phyloP scores from a whole-genome alignment of 176 grass and related monocot species.

The Cenchrus fungigraminus region DNA sequence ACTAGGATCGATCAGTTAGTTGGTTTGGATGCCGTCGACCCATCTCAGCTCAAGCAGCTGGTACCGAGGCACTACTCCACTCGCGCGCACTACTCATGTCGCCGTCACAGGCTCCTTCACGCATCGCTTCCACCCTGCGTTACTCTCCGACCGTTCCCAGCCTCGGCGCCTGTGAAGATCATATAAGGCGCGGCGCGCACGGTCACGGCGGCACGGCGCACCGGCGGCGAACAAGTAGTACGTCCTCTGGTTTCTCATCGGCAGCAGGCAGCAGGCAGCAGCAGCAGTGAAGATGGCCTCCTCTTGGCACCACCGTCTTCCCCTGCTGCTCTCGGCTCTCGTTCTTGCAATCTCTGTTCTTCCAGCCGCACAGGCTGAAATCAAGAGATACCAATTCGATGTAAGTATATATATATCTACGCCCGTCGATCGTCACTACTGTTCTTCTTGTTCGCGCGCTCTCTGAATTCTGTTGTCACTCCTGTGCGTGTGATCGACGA shows the following conservation, averaged over 20 bases:
- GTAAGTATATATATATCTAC: constrained; percentile 37
- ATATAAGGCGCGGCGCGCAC: background rate
- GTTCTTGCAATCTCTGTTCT: constrained; percentile 18
- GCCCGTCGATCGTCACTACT: background rate
- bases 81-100: constrained; percentile 22
- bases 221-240: constrained; percentile 9
- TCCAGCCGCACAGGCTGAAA: constrained; percentile 37
- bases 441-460: background rate
- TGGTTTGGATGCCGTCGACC: background rate
- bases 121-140: constrained; percentile 45
- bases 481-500: background rate
- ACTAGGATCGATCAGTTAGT: constrained; percentile 12
- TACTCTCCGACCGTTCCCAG: constrained; percentile 27
- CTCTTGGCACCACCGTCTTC: background rate
- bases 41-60: background rate
- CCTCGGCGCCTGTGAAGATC: background rate
- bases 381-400: constrained; percentile 72
- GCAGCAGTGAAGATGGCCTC: background rate
- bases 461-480: background rate
- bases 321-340: constrained; percentile 18
- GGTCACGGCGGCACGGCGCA: background rate
- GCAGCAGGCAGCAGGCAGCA: background rate
- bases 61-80: background rate
- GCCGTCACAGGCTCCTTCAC: constrained; percentile 61
- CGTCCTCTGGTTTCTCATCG: background rate